Evolutionary conservation across 345 rosid species (phyloP).

Genomic region (Cochlearia excelsa): DNA sequence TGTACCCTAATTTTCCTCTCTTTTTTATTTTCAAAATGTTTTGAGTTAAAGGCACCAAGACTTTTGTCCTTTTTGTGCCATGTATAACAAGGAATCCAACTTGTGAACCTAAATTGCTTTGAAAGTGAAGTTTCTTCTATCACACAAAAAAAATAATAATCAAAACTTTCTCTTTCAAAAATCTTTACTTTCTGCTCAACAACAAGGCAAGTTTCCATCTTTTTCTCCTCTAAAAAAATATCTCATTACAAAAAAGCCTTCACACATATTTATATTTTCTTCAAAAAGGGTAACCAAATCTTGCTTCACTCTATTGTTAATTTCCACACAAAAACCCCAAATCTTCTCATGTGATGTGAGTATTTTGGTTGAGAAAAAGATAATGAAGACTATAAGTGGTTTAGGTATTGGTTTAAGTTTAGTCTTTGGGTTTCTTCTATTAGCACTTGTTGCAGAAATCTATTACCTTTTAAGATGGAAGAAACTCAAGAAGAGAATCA

Average conservation of each 20-base stretch:
- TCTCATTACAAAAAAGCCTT: neutral
- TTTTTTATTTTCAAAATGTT: conserved; percentile 6
- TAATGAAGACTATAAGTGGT: conserved; percentile 57
- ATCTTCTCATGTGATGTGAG: conserved; percentile 44
- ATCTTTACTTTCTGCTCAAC: conserved; percentile 25
- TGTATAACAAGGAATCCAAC: conserved; percentile 27
- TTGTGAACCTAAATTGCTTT: conserved; percentile 37
- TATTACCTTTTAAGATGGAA: conserved; percentile 86
- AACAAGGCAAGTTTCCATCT: conserved; percentile 33
- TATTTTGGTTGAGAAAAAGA: conserved; percentile 31
- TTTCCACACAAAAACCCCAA: conserved; percentile 1
- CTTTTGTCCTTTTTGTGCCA: conserved; percentile 27
- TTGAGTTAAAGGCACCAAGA: conserved; percentile 27
- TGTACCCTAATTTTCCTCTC: conserved; percentile 3
- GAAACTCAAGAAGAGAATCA: conserved; percentile 51
- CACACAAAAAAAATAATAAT: neutral
- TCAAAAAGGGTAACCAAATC: conserved; percentile 23
- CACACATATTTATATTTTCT: neutral
- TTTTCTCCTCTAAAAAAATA: conserved; percentile 21
- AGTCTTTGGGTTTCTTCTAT: conserved; percentile 63
- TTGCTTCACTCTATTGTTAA: conserved; percentile 17
- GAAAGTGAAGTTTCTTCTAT: conserved; percentile 23
- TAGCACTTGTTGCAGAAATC: conserved; percentile 69
- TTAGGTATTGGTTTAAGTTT: conserved; percentile 71
- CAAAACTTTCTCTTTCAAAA: conserved; percentile 20